Evolutionary conservation across 352 stramenopile genomes (phyloP), one percentile per base, ranked within the genome.

Genomic region (Pythium utonaiense): DNA sequence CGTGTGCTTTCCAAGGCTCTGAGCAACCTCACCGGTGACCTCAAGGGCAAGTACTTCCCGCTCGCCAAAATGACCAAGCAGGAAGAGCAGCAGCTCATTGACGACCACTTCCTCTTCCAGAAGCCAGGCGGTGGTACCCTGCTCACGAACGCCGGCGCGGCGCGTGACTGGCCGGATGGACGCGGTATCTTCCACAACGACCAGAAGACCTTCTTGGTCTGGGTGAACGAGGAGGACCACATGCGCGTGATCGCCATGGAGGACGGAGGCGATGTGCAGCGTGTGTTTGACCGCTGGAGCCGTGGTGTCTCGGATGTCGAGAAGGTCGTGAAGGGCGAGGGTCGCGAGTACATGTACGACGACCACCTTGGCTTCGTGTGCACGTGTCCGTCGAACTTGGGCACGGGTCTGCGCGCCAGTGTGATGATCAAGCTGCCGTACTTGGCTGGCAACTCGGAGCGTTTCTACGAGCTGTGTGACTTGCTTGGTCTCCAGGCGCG

Each of bases 371-470:
- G 87, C 30, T 96, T 95, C 67, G 78, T 97, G 31, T 93, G 87
- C 48, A 82, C 78, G 25, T 97, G 88, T 58, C 91, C 91, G 6
- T 90, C 83, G 27, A 97, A 97, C 65, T 66, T 97, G 28, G 91
- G 91, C 56, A 96, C 91, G 27, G 89, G 87, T 0, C 74, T 97
- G 59, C 75, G 89, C 49, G 89, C 91, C 6, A 90, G 72, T 27
- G 85, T 97, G 28, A 93, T 95, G 74, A 89, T 97, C 53, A 92
- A 94, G 59, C 67, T 97, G 34, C 80, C 83, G 44, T 93, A 93
- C 47, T 73, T 98, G 49, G 90, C 74, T 40, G 67, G 78, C 31
- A 80, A 95, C 71, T 77, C 87, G 25, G 75, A 86, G 24, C 83
- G 89, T 42, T 80, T 83, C 27, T 88, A 95, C 67, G 74, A 86